Base-by-base conservation (phyloP, 1,139 yeast species). In the Zygosaccharomyces pseudobailii region DNA sequence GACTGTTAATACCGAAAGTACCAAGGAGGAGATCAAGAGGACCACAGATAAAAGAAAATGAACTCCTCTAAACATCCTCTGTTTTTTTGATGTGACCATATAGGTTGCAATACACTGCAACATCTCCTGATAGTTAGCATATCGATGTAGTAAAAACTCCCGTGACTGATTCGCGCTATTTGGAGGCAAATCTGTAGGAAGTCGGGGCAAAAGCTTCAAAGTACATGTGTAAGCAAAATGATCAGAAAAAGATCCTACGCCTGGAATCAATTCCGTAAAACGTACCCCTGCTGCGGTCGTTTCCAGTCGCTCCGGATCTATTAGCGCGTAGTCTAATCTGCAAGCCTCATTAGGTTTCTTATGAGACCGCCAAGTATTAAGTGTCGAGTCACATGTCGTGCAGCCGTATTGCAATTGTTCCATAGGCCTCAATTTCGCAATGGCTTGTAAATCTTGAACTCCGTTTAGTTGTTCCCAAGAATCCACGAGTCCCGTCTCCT, bases 221-320 rank as follows among this genome's bases (percentile, higher is more conserved):
- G 79, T 78, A 17, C 87, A 82, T 28, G 79, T 71, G 59, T 89
- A 86, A 0, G 92, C 99, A 73, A 94, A 92, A 71, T 92, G 98
- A 63, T 92, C 99, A 0, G 96, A 88, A 55, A 79, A 84, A 4
- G 95, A 85, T 6, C 87, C 83, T 10, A 79, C 68, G 2, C 73
- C 72, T 0, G 86, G 83, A 9, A 87, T 70, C 20, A 65, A 61
- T 41, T 87, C 96, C 0, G 88, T 82, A 62, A 90, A 89, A 30
- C 75, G 74, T 2, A 89, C 96, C 8, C 74, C 66, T 0, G 94
- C 89, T 20, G 72, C 74, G 0, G 75, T 55, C 0, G 89, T 84
- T 3, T 60, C 62, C 21, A 89, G 70, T 41, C 69, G 70, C 0
- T 66, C 58, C 2, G 78, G 67, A 61, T 87, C 95, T 45, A 87